Evolutionary conservation across 371 early-diverging fungal species (phyloP).

Genomic region (Rhizopus arrhizus): DNA sequence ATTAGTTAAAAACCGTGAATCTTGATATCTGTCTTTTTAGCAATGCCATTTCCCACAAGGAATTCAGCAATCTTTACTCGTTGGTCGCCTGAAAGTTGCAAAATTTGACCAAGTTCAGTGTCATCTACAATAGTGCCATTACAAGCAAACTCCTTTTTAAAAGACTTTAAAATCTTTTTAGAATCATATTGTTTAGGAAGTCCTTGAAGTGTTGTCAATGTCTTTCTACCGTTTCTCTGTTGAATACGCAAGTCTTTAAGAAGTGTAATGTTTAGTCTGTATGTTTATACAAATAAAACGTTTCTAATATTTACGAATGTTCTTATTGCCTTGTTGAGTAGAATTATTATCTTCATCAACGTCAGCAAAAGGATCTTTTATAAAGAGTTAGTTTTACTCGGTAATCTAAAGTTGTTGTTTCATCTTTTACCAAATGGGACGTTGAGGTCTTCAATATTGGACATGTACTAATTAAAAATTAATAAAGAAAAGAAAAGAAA

Average conservation of each 20-base stretch:
- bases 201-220: slow-evolving; percentile 86
- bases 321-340: slow-evolving; percentile 55
- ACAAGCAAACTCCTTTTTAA: slow-evolving; percentile 97
- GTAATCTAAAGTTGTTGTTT: not conserved
- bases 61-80: slow-evolving; percentile 84
- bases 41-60: slow-evolving; percentile 76
- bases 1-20: slow-evolving; percentile 77
- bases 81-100: slow-evolving; percentile 97
- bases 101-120: slow-evolving; percentile 86
- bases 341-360: slow-evolving; percentile 61
- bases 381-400: not conserved
- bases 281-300: not conserved
- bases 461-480: slow-evolving; percentile 29
- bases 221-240: slow-evolving; percentile 97
- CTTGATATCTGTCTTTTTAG: slow-evolving; percentile 84
- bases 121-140: slow-evolving; percentile 94
- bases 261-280: slow-evolving; percentile 1
- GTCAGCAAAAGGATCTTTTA: slow-evolving; percentile 81
- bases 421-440: slow-evolving; percentile 31
- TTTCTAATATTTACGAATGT: slow-evolving; percentile 71
- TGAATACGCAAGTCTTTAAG: slow-evolving; percentile 92
- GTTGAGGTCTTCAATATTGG: slow-evolving; percentile 42
- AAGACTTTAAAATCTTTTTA: slow-evolving; percentile 89
- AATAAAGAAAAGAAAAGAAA: slow-evolving; percentile 7
- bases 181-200: slow-evolving; percentile 85